Base-by-base conservation (phyloP, 192 early-diverging fungal genomes). In the Phlyctochytrium bullatum region DNA sequence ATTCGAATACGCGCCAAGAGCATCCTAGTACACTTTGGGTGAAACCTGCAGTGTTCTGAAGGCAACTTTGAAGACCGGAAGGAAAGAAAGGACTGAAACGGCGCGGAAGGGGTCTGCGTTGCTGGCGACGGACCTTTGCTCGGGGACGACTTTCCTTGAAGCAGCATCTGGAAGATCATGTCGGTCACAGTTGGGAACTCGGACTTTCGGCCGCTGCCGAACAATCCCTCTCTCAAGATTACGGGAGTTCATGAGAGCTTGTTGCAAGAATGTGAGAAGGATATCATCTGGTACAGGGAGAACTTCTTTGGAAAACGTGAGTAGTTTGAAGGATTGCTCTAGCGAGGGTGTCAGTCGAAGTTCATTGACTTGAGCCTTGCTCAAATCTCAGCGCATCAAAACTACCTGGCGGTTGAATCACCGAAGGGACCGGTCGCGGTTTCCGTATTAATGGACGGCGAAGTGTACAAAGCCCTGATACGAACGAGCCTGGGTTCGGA, bases 241-340 rank as follows among this genome's bases (percentile, higher is more conserved):
- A 81, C 80, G 1, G 80, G 80, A 17, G 80, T 81, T 0, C 80
- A 81, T 65, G 80, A 81, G 65, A 72, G 74, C 25, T 70, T 89
- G 64, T 69, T 89, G 32, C 88, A 89, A 73, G 88, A 89, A 63
- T 85, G 88, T 58, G 88, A 89, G 50, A 81, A 85, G 71, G 88
- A 89, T 68, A 81, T 89, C 32, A 83, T 83, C 36, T 89, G 83
- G 77, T 88, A 86, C 66, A 74, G 84, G 34, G 80, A 83, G 25
- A 76, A 88, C 76, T 89, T 89, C 67, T 78, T 80, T 67, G 81
- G 85, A 12, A 85, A 85, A 71, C 64, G 83, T 86, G 70, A 59
- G 67, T 60, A 10, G 16, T 24, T 30, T 23, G 17, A 25, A 24
- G 16, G 4, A 36, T 6, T 35, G 35, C n/a, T 30, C 63, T 25